Evolutionary conservation across 2,329 filamentous ascomycete genomes (phyloP).

Genomic region (Fusarium staphyleae): DNA sequence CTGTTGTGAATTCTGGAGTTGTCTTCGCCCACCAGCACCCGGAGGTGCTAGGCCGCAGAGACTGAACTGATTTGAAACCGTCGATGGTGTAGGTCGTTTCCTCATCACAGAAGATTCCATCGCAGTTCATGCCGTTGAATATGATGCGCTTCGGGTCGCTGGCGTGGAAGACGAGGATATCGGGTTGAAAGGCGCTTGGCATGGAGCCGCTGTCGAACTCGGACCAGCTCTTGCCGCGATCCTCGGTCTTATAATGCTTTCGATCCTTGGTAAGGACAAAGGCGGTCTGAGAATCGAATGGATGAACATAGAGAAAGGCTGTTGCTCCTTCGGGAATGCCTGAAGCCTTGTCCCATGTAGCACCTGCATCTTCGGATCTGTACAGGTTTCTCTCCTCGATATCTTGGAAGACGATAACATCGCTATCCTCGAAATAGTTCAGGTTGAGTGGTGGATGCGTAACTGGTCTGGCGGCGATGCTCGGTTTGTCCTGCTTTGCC

Average conservation of each 20-base stretch:
- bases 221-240: constrained; percentile 83
- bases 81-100: constrained; percentile 79
- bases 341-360: constrained; percentile 73
- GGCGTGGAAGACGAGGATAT: constrained; percentile 79
- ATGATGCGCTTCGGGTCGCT: constrained; percentile 84
- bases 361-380: constrained; percentile 82
- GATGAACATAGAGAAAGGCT: constrained; percentile 74
- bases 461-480: constrained; percentile 70
- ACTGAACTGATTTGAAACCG: constrained; percentile 76
- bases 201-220: constrained; percentile 70
- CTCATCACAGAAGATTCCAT: constrained; percentile 68
- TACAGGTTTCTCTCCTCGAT: constrained; percentile 69
- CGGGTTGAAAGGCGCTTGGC: constrained; percentile 60
- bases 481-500: constrained; percentile 71
- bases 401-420: constrained; percentile 80
- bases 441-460: constrained; percentile 71
- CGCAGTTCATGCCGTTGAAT: constrained; percentile 78
- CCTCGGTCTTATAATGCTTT: constrained; percentile 82
- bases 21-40: constrained; percentile 90
- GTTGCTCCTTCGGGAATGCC: constrained; percentile 70
- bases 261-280: constrained; percentile 76
- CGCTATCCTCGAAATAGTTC: constrained; percentile 91
- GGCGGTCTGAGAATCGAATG: constrained; percentile 78
- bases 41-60: constrained; percentile 71
- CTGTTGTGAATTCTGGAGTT: constrained; percentile 74